Percentiles rank a stretch among this genome's conserved stretches.
phyloP scores from a whole-genome alignment of 495 filamentous ascomycete genomes.

The Neurospora discreta region DNA sequence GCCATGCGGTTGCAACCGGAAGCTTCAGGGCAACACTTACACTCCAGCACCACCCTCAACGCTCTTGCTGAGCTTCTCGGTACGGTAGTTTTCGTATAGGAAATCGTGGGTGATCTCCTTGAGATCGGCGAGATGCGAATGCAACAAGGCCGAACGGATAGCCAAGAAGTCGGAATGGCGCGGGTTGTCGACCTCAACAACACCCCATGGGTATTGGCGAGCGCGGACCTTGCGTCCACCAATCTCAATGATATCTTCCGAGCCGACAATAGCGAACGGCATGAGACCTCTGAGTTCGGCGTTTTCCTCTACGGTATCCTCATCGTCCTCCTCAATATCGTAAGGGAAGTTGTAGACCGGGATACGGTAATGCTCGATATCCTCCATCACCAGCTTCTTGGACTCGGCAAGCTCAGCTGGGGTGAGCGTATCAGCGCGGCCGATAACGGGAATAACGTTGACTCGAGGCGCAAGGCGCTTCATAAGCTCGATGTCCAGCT shows the following conservation, averaged over 20 bases:
- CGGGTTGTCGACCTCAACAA: constrained; percentile 98
- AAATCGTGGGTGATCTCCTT: constrained; percentile 99
- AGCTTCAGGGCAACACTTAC: constrained; percentile 45
- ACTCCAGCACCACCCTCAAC: constrained; percentile 79
- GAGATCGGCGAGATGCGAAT: constrained; percentile 93
- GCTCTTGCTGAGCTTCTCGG: constrained; percentile 99
- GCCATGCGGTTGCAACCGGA: neutral
- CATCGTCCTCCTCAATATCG: constrained; percentile 98
- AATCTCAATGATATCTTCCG: constrained; percentile 90
- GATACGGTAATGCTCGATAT: constrained; percentile 99
- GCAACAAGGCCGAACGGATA: constrained; percentile 88
- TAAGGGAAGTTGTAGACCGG: constrained; percentile 99
- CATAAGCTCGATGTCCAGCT: constrained; percentile 98
- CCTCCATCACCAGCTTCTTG: constrained; percentile 99
- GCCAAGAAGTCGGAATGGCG: constrained; percentile 97
- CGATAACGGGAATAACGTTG: constrained; percentile 98
- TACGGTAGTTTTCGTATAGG: constrained; percentile 99
- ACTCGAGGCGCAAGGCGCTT: constrained; percentile 96
- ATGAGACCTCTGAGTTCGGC: constrained; percentile 92
- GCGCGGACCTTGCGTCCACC: constrained; percentile 83
- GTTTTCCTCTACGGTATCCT: constrained; percentile 98
- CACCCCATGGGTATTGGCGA: constrained; percentile 96
- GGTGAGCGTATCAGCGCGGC: constrained; percentile 94
- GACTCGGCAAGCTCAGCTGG: constrained; percentile 95
- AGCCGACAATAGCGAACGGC: constrained; percentile 98